Conservation (phyloP, 2,329 filamentous ascomycete species). For the Diplodia scrobiculata region DNA sequence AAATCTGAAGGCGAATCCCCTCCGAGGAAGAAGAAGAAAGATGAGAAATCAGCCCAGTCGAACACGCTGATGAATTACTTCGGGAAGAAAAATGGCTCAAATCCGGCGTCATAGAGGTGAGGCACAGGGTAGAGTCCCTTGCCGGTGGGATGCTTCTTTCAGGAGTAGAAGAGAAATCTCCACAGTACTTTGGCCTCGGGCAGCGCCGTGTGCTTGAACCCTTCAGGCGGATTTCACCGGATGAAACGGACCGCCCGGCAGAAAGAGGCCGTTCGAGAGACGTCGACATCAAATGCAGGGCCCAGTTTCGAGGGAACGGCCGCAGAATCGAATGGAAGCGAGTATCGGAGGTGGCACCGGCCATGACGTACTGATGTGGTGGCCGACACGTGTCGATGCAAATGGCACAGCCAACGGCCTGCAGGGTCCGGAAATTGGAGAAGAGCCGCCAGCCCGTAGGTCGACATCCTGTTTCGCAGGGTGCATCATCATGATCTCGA, state of each 20-base stretch:
- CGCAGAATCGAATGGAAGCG: not conserved
- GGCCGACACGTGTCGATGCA: not conserved
- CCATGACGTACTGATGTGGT: not conserved
- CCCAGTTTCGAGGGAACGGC: not conserved
- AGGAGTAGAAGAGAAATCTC: not conserved
- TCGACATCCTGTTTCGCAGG: constrained; percentile 7
- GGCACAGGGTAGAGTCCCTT: not conserved
- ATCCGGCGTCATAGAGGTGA: not conserved
- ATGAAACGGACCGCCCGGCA: not conserved
- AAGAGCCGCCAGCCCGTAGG: not conserved
- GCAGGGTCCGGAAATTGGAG: not conserved
- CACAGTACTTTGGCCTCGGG: not conserved
- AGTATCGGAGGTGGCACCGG: not conserved
- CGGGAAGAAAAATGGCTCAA: constrained; percentile 40
- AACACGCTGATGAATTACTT: constrained; percentile 62
- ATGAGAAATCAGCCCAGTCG: constrained; percentile 48
- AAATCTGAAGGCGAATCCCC: constrained; percentile 46
- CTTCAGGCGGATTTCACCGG: not conserved
- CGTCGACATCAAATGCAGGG: not conserved
- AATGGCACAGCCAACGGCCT: not conserved
- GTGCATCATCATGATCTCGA: constrained; percentile 6
- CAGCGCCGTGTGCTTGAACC: not conserved
- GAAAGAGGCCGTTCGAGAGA: not conserved
- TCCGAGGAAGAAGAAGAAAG: constrained; percentile 38
- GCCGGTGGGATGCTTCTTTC: not conserved